Conservation (phyloP, 1,284 basidiomycete species). For the Microbotryum violaceum region DNA sequence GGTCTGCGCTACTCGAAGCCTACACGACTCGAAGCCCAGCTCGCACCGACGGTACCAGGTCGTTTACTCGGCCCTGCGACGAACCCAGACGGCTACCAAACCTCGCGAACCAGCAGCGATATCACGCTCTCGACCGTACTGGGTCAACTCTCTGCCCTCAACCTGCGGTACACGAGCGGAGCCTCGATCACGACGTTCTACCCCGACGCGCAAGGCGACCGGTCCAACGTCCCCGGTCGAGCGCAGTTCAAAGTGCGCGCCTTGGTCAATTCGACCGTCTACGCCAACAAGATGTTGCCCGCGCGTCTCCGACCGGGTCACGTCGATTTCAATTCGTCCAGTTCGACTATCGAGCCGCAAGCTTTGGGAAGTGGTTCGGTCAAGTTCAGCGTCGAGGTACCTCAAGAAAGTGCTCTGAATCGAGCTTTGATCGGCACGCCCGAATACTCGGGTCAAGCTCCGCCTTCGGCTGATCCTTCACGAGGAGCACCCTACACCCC, state of each 20-base stretch:
- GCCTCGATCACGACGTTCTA: conserved; percentile 17
- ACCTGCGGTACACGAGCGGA: not conserved
- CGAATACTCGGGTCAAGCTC: no score
- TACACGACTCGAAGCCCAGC: conserved; percentile 20
- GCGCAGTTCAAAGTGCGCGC: conserved; percentile 9
- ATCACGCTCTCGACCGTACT: conserved; percentile 19
- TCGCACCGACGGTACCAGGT: conserved; percentile 18
- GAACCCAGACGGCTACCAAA: not conserved
- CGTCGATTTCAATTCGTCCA: no score
- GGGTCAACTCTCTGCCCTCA: conserved; percentile 12
- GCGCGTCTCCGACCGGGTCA: no score
- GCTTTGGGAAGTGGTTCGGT: no score
- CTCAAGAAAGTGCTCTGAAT: no score
- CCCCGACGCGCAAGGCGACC: conserved; percentile 20
- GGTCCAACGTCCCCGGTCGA: conserved; percentile 28
- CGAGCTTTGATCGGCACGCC: no score
- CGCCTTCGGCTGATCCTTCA: no score
- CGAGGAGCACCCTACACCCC: no score
- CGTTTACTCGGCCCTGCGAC: conserved; percentile 21
- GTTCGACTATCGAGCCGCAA: no score
- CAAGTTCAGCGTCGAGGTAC: no score
- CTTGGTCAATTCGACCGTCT: no score
- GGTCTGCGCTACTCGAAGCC: conserved; percentile 24
- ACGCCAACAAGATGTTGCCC: no score
- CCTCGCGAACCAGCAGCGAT: not conserved